Percentiles rank a stretch among this genome's conserved stretches.
Evolutionary conservation across 1,139 yeast species (phyloP).

Genomic region (Saccharomyces hybrid): DNA sequence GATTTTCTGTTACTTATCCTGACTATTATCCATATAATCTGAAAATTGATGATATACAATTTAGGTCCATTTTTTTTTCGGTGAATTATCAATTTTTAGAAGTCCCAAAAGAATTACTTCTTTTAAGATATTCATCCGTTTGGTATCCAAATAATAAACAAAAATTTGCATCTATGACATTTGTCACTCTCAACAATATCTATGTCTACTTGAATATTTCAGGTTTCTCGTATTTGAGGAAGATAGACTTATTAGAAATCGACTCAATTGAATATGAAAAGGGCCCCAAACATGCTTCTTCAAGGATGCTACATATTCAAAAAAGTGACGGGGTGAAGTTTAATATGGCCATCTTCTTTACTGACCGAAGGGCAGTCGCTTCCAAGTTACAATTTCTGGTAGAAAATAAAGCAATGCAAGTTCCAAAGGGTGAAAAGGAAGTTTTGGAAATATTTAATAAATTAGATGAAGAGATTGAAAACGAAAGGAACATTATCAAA

Average conservation of each 20-base stretch:
- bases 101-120: slow-evolving; percentile 49
- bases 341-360: slow-evolving; percentile 49
- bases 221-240: slow-evolving; percentile 65
- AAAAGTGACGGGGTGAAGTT: slow-evolving; percentile 5
- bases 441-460: slow-evolving; percentile 21
- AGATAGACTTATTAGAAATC: slow-evolving; percentile 42
- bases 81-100: slow-evolving; percentile 13
- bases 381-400: slow-evolving; percentile 48
- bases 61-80: slow-evolving; percentile 62
- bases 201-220: slow-evolving; percentile 65
- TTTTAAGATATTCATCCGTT: slow-evolving; percentile 57
- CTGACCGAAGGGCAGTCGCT: slow-evolving; percentile 51
- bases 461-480: slow-evolving; percentile 20
- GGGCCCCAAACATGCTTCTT: slow-evolving; percentile 40
- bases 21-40: slow-evolving; percentile 53
- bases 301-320: slow-evolving; percentile 2
- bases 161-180: slow-evolving; percentile 63
- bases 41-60: slow-evolving; percentile 62
- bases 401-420: slow-evolving; percentile 42
- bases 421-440: slow-evolving; percentile 33
- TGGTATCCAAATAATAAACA: slow-evolving; percentile 66
- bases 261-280: slow-evolving; percentile 51
- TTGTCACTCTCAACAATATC: slow-evolving; percentile 51
- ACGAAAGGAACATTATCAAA: slow-evolving; percentile 7
- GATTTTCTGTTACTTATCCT: slow-evolving; percentile 41